Percentiles rank a stretch among this genome's conserved stretches.
These are phyloP conservation scores for Furcasterigmium sp. DNA, from an alignment of 2,329 filamentous ascomycete species.

Conservation along the genomic window DNA sequence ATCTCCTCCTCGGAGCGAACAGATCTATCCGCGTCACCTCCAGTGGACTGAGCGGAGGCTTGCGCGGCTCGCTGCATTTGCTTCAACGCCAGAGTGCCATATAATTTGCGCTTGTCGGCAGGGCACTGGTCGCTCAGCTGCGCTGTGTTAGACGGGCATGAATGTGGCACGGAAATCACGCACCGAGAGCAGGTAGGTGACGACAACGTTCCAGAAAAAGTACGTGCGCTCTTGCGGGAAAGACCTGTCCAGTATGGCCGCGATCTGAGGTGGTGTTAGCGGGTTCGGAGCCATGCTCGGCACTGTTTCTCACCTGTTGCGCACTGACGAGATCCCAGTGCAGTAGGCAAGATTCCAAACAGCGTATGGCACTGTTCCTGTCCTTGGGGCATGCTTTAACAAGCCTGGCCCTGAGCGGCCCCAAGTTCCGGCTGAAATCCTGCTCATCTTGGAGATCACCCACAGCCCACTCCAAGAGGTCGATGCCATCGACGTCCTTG, in stretches of 20 bases:
- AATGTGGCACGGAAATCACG: conserved; percentile 9
- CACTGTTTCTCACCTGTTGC: conserved; percentile 41
- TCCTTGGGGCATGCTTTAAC: conserved; percentile 49
- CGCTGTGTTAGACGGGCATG: conserved; percentile 13
- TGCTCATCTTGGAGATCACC: conserved; percentile 28
- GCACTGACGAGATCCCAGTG: conserved; percentile 52
- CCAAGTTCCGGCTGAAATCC: conserved; percentile 42
- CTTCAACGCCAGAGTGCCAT: conserved; percentile 43
- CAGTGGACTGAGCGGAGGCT: conserved; percentile 3
- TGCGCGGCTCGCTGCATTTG: conserved; percentile 46
- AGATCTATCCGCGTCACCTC: conserved; percentile 17
- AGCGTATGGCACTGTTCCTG: conserved; percentile 32
- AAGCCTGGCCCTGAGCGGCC: conserved; percentile 41
- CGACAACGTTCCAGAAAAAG: conserved; percentile 50
- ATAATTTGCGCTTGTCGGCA: conserved; percentile 44
- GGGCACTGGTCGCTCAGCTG: conserved; percentile 42
- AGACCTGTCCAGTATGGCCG: conserved; percentile 45
- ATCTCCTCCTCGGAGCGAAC: conserved; percentile 45
- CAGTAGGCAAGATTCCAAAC: conserved; percentile 46
- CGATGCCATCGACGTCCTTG: conserved; percentile 44
- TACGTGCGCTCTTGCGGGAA: conserved; percentile 41
- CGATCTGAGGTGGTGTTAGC: conserved; percentile 36
- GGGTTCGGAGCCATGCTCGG: neutral
- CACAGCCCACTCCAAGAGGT: conserved; percentile 52
- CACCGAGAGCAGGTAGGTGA: conserved; percentile 49